phyloP scores from a whole-genome alignment of 2,329 filamentous ascomycete genomes.

The Penicillium glabrum region DNA sequence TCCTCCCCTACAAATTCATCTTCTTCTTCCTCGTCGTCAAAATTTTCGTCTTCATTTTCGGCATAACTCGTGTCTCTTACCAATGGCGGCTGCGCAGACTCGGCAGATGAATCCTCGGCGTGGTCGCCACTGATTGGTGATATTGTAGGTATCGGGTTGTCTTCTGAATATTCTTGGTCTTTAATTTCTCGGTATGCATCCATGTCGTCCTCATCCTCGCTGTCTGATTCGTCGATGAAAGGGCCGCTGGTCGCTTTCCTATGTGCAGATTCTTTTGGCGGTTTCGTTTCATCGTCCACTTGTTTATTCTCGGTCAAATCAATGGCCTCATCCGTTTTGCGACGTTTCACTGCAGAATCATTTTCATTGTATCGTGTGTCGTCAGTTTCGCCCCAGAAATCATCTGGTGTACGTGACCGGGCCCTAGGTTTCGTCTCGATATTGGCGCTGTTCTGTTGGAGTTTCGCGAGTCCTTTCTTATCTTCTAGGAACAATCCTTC shows the following conservation, averaged over 20 bases:
- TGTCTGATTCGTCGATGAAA: constrained; percentile 52
- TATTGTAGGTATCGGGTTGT: neutral
- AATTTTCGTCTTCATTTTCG: constrained; percentile 50
- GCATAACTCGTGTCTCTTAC: constrained; percentile 52
- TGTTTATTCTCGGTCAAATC: neutral
- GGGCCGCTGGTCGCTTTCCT: constrained; percentile 33
- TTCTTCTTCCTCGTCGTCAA: constrained; percentile 64
- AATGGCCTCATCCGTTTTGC: constrained; percentile 27
- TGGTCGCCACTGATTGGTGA: constrained; percentile 10
- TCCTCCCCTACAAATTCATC: constrained; percentile 63
- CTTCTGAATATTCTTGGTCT: constrained; percentile 3
- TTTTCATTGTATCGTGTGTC: constrained; percentile 35
- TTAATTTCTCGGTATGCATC: constrained; percentile 25
- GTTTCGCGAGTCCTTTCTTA: constrained; percentile 18
- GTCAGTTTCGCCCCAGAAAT: constrained; percentile 33
- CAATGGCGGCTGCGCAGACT: constrained; percentile 38
- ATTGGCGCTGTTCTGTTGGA: neutral
- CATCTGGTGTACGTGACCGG: constrained; percentile 33
- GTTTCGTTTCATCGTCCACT: neutral
- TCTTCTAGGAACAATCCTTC: constrained; percentile 39
- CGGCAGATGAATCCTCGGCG: constrained; percentile 16
- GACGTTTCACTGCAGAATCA: constrained; percentile 32
- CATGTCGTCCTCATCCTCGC: constrained; percentile 54
- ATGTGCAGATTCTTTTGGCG: neutral
- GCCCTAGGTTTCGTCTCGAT: constrained; percentile 5